These are phyloP conservation scores for Zygosaccharomyces kombuchaensis DNA, from an alignment of 805 yeast species.

Conservation along the genomic window DNA sequence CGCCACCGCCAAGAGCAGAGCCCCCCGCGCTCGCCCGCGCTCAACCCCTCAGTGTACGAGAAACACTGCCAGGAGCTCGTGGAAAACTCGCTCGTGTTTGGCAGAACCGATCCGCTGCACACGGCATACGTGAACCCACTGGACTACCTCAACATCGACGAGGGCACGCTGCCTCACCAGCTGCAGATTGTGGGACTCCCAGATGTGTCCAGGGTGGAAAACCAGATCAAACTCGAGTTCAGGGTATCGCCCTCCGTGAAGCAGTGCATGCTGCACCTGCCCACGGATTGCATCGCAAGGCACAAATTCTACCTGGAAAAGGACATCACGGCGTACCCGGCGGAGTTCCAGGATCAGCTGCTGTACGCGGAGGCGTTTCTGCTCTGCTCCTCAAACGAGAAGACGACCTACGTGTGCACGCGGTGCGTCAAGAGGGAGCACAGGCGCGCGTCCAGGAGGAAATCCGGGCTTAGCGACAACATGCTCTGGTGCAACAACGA, in stretches of 20 bases:
- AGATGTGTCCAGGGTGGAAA: conserved; percentile 83
- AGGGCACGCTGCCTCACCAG: conserved; percentile 39
- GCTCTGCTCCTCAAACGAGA: conserved; percentile 49
- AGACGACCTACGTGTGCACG: conserved; percentile 72
- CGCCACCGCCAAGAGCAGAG: background rate
- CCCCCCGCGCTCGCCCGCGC: conserved; percentile 6
- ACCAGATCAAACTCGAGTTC: conserved; percentile 79
- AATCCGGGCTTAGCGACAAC: conserved; percentile 71
- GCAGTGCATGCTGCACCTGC: conserved; percentile 69
- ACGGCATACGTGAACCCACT: conserved; percentile 24
- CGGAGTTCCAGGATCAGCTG: conserved; percentile 48
- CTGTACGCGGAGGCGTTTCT: conserved; percentile 75
- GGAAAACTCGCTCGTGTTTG: conserved; percentile 20
- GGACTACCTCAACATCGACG: conserved; percentile 28
- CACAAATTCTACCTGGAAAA: conserved; percentile 69
- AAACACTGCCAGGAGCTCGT: conserved; percentile 19
- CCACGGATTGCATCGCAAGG: conserved; percentile 83
- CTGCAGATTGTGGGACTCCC: conserved; percentile 64
- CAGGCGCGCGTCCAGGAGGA: conserved; percentile 89
- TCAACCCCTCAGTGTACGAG: conserved; percentile 9
- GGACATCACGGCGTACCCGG: conserved; percentile 39
- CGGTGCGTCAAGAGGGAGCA: conserved; percentile 91
- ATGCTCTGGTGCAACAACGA: conserved; percentile 71
- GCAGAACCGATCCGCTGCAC: conserved; percentile 22
- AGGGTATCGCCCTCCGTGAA: conserved; percentile 61